Base-by-base conservation (phyloP, 768 basidiomycete genomes). In the Clathrus columnatus region DNA sequence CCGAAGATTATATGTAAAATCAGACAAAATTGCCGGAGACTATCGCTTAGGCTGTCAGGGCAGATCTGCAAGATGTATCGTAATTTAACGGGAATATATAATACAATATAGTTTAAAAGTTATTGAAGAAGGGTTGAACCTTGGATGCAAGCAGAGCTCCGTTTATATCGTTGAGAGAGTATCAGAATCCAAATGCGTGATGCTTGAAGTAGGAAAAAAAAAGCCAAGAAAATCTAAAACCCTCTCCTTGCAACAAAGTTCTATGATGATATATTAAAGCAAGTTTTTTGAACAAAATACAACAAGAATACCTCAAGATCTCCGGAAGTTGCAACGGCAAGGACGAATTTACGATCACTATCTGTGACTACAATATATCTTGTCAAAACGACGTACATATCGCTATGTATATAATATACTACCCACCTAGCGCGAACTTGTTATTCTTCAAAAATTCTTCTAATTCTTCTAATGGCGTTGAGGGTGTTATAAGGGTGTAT, bases 401-500 rank as follows among this genome's bases (percentile, higher is more conserved):
- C 24, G 51, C 32, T n/a, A 51, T 42, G 26, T 54, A 10, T 17
- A 21, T 41, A 43, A 43, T 2, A 52, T 8, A 41, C 17, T 50
- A 44, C 76, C 46, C 51, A 85, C 89, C 85, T 24, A 92, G 68
- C 1, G 88, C 90, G 60, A 91, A 91, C 41, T 85, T 75, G 60
- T 89, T 85, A 20, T 72, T 53, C 60, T 75, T 71, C 51, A 95
- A 72, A 69, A 96, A 96, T 10, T 72, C 74, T 62, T 92, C 91
- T n/a, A 95, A 73, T 11, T 91, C 88, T 0, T 79, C 78, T 8
- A 95, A 75, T 1, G 88, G 78, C 5, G 91, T 86, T 45, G 79
- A 71, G 0, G 91, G 91, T 0, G 90, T 90, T 61, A 95, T 89
- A 52, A 86, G 69, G 11, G 81, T 84, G 67, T 91, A 91, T 2